A percentile compares a stretch with the other conserved stretches of the same genome.
These are phyloP conservation scores for Sugiyamaella pinicola DNA, from an alignment of 1,139 yeast genomes.

Conservation along the genomic window DNA sequence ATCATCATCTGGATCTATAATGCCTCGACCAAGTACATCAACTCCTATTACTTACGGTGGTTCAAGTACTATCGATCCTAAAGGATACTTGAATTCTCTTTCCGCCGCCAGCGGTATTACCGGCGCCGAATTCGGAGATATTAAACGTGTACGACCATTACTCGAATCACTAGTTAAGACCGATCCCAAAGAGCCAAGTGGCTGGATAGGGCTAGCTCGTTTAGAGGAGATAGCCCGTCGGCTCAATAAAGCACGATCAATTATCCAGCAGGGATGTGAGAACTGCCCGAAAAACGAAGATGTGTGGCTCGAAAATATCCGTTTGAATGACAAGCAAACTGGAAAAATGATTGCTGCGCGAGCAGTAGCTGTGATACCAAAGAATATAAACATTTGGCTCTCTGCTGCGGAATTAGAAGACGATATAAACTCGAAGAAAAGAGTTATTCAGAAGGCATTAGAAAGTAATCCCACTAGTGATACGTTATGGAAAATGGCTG, in stretches of 20 bases:
- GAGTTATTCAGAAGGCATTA: conserved; percentile 70
- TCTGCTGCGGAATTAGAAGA: conserved; percentile 67
- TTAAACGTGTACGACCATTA: conserved; percentile 60
- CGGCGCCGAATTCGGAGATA: conserved; percentile 51
- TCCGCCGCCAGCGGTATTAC: conserved; percentile 29
- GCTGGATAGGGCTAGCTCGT: conserved; percentile 88
- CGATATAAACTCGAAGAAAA: conserved; percentile 54
- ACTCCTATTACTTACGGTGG: conserved; percentile 12
- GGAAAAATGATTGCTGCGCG: conserved; percentile 61
- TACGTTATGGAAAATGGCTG: conserved; percentile 63
- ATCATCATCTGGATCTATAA: conserved; percentile 18
- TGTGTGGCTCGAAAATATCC: conserved; percentile 79
- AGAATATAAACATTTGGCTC: conserved; percentile 69
- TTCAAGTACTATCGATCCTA: conserved; percentile 40
- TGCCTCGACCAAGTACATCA: neutral
- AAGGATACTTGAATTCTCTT: conserved; percentile 47
- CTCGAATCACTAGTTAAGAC: conserved; percentile 68
- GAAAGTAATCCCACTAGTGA: conserved; percentile 67
- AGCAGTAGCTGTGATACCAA: conserved; percentile 61
- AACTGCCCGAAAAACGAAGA: conserved; percentile 67
- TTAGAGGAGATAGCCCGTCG: conserved; percentile 70
- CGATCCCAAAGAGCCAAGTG: conserved; percentile 72
- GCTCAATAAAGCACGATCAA: conserved; percentile 55
- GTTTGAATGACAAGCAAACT: conserved; percentile 58
- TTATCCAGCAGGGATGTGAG: conserved; percentile 73